Conservation (phyloP, 2,329 filamentous ascomycete species). For the Sarocladium kiliense region DNA sequence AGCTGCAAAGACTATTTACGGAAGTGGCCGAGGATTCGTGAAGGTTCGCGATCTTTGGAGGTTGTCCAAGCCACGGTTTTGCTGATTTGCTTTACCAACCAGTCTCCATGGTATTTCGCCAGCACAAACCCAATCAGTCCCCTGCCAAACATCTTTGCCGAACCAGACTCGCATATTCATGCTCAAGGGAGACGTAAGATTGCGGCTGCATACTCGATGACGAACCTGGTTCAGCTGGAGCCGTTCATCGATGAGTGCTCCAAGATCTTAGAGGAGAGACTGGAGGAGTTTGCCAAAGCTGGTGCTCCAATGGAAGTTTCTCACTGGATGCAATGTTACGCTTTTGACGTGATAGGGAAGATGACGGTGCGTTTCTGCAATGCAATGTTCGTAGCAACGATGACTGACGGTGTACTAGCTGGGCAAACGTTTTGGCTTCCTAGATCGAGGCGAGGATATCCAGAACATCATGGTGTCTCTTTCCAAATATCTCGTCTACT, state of each 20-base stretch:
- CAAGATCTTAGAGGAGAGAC: constrained; percentile 30
- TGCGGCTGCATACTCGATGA: constrained; percentile 41
- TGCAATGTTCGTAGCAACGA: neutral
- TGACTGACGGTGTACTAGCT: constrained; percentile 11
- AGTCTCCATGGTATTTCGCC: constrained; percentile 24
- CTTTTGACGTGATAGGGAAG: constrained; percentile 46
- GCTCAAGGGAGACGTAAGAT: constrained; percentile 32
- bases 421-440: constrained; percentile 34
- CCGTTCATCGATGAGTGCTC: constrained; percentile 41
- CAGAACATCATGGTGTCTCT: constrained; percentile 31
- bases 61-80: neutral
- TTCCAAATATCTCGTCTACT: constrained; percentile 17
- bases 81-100: neutral
- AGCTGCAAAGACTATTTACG: constrained; percentile 31
- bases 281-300: constrained; percentile 26
- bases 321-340: constrained; percentile 41
- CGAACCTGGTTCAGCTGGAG: constrained; percentile 41
- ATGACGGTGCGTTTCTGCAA: constrained; percentile 40
- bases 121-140: constrained; percentile 17
- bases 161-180: constrained; percentile 25
- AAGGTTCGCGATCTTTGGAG: constrained; percentile 15
- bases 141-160: constrained; percentile 20
- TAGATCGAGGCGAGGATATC: constrained; percentile 40
- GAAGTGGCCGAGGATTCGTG: constrained; percentile 21
- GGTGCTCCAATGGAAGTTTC: constrained; percentile 32